Conservation (phyloP, 208 protist species). For the Leishmania major region DNA sequence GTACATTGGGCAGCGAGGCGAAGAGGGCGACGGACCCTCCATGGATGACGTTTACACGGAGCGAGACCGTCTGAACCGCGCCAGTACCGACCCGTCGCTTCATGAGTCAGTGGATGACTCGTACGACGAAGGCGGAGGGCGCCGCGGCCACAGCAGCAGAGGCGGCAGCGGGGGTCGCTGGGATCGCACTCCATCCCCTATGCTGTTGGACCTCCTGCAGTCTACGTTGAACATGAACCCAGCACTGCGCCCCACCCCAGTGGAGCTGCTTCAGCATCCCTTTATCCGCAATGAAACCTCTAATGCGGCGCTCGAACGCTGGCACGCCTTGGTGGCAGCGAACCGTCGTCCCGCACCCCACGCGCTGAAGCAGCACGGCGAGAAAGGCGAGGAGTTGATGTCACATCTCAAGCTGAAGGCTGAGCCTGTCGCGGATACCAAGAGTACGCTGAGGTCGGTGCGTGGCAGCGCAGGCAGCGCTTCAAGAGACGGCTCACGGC, state of each 20-base stretch:
- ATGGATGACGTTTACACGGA: slow-evolving; percentile 41
- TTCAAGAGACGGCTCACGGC: background rate
- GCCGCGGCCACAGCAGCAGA: background rate
- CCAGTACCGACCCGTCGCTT: background rate
- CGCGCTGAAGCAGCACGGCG: background rate
- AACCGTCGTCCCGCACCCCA: slow-evolving; percentile 13
- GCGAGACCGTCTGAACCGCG: slow-evolving; percentile 25
- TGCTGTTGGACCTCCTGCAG: slow-evolving; percentile 68
- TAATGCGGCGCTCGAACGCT: slow-evolving; percentile 28
- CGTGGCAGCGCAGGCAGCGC: slow-evolving; percentile 16
- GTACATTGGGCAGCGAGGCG: slow-evolving; percentile 55
- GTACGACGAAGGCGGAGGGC: background rate
- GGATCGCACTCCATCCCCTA: slow-evolving; percentile 34
- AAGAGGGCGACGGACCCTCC: slow-evolving; percentile 33
- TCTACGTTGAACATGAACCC: slow-evolving; percentile 54
- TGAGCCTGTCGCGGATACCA: background rate
- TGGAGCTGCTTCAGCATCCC: slow-evolving; percentile 76
- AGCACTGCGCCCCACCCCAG: slow-evolving; percentile 47
- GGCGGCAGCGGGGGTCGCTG: background rate
- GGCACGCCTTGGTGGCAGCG: slow-evolving; percentile 33
- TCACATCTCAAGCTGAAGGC: background rate
- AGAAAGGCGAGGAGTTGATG: background rate
- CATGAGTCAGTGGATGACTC: background rate
- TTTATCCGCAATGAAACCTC: slow-evolving; percentile 57
- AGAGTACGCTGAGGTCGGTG: background rate